Base-by-base conservation (phyloP, 2,329 filamentous ascomycete genomes). In the Rhinocladiella mackenziei region DNA sequence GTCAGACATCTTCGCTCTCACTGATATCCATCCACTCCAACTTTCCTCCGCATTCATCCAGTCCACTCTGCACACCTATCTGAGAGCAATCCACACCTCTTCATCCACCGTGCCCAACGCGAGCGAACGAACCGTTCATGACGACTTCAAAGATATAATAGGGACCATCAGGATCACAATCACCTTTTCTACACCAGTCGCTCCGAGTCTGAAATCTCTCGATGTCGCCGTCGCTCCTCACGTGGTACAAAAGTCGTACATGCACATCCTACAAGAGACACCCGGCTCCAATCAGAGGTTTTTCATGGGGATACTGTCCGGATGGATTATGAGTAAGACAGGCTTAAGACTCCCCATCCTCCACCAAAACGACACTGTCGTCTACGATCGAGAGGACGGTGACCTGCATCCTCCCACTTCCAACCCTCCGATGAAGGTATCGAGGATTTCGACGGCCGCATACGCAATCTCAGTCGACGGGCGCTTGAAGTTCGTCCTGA, bases 161-260 rank as follows among this genome's bases (percentile, higher is more conserved):
- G 53, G 55, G 28, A 51, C 32, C 4, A 19, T 56, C 4, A 52
- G 47, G 34, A 18, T 56, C 15, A 54, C 53, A 2, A 45, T 57
- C 14, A 20, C 48, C 1, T 49, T 57, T 30, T 32, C 41, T 9
- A 37, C 36, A 6, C 51, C 45, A 8, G 43, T 57, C 4, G 48
- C 54, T 14, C 37, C 46, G 32, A 46, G 43, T 26, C 35, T 57
- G 39, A 51, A 48, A 15, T 50, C 39, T 8, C 25, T 57, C 9
- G 53, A 57, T 5, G 28, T 55, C 15, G 50, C 45, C 15, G 22
- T 57, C 18, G 29, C 45, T 11, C 30, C 40, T n/a, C 38, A 44
- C 35, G 50, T 43, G 5, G 31, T 55, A 9, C 30, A 20, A 15
- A 34, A 22, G 25, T 28, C 20, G 9, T 32, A 25, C 26, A 34